phyloP scores from a whole-genome alignment of 257 asterid genomes.

The Solanum dulcamara region DNA sequence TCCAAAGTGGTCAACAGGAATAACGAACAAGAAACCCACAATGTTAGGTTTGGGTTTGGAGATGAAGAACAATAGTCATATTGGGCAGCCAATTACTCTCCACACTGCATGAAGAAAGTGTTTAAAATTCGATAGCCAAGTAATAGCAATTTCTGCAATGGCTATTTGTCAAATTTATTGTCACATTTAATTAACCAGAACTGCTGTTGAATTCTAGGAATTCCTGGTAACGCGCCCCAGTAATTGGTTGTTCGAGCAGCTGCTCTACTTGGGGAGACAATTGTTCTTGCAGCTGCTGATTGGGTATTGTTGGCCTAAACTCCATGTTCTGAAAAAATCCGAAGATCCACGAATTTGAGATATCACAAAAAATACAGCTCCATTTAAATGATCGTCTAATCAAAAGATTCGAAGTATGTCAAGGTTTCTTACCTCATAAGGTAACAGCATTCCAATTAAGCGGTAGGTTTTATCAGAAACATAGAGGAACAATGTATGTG shows the following conservation, averaged over 20 bases:
- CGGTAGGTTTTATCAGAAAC: slow-evolving; percentile 74
- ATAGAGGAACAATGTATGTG: slow-evolving; percentile 72
- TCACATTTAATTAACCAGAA: slow-evolving; percentile 9
- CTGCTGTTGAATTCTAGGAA: slow-evolving; percentile 33
- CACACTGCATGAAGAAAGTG: neutral
- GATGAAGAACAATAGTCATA: neutral
- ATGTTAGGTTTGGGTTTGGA: neutral
- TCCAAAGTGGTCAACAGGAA: neutral
- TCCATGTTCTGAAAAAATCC: slow-evolving; percentile 47
- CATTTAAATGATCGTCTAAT: neutral
- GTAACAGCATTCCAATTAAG: slow-evolving; percentile 85
- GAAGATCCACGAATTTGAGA: neutral
- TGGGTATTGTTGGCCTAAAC: slow-evolving; percentile 64
- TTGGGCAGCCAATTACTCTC: neutral
- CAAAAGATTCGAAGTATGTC: neutral
- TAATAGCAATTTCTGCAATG: neutral
- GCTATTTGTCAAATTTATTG: neutral
- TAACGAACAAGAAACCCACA: neutral
- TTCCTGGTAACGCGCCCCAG: slow-evolving; percentile 43
- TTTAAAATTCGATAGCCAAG: neutral
- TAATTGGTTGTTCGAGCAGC: slow-evolving; percentile 30
- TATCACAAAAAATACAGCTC: neutral
- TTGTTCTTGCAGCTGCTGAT: slow-evolving; percentile 31
- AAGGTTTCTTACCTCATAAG: slow-evolving; percentile 49
- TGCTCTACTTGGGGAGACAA: slow-evolving; percentile 2